Percentiles rank a stretch among this genome's conserved stretches.
Evolutionary conservation across 1,284 basidiomycete species (phyloP).

Genomic region (Tylopilus orsonianus): DNA sequence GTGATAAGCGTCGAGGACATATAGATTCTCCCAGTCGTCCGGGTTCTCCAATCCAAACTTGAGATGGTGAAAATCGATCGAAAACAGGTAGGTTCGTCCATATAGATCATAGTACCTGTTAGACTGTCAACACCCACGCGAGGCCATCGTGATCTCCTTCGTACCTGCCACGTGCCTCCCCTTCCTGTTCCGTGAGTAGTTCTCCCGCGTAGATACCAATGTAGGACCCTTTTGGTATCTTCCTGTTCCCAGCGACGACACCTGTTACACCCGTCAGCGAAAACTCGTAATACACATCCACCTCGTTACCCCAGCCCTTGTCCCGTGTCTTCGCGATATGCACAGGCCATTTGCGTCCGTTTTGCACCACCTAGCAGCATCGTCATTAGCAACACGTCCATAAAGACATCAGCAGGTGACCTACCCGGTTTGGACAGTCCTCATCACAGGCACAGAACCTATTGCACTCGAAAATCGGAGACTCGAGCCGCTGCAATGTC

Average conservation of each 20-base stretch:
- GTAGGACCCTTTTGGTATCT: slow-evolving; percentile 69
- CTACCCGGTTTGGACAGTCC: slow-evolving; percentile 79
- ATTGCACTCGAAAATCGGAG: slow-evolving; percentile 88
- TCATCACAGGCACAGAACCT: slow-evolving; percentile 77
- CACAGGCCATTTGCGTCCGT: slow-evolving; percentile 66
- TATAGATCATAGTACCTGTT: slow-evolving; percentile 71
- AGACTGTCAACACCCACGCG: background rate
- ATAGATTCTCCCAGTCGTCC: slow-evolving; percentile 41
- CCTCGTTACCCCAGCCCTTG: slow-evolving; percentile 76
- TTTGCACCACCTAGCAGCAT: slow-evolving; percentile 71
- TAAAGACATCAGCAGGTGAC: slow-evolving; percentile 1
- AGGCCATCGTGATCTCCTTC: slow-evolving; percentile 22
- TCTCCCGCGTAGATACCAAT: slow-evolving; percentile 88
- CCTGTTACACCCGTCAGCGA: slow-evolving; percentile 42
- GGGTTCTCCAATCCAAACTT: slow-evolving; percentile 37
- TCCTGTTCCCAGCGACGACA: slow-evolving; percentile 61
- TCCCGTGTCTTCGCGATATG: slow-evolving; percentile 65
- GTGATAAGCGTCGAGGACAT: slow-evolving; percentile 81
- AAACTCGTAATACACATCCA: background rate
- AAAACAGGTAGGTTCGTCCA: slow-evolving; percentile 83
- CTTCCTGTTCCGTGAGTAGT: slow-evolving; percentile 66
- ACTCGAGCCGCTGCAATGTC: slow-evolving; percentile 47
- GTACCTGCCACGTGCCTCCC: slow-evolving; percentile 66
- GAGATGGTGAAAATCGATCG: slow-evolving; percentile 76
- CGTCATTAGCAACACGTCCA: background rate